Base-by-base conservation (phyloP, 2,329 filamentous ascomycete genomes). In the Aspergillus alliaceus region DNA sequence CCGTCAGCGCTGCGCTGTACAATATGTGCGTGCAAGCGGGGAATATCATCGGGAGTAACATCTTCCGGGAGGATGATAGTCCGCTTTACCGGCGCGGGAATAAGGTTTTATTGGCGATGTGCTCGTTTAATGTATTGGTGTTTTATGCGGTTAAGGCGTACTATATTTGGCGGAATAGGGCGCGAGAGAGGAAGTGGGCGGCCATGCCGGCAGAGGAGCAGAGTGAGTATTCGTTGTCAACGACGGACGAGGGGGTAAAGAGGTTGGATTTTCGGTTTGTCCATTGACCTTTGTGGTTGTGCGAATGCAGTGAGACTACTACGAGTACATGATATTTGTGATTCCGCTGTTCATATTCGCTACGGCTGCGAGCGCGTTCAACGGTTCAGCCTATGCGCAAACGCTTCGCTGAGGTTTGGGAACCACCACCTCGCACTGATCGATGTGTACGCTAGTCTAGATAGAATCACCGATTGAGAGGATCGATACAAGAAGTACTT, bases 1-100 rank as follows among this genome's bases (percentile, higher is more conserved):
- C 86, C 1, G 84, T 90, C 1, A 84, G 84, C 0, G 82, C 84
- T 0, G 86, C 66, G 6, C 39, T 85, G n/a, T 88, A 88, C 70
- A 88, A 88, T 65, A 64, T 73, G 66, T 65, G 61, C 14, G 71
- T 74, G 9, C 73, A 75, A 59, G 35, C 63, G 3, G 64, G 64
- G 7, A 70, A 64, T 55, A 65, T 75, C 49, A 65, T 72, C 48
- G 60, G 60, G 2, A 67, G 64, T n/a, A 80, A 82, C 60, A 79
- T 83, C 56, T 84, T 82, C 64, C 76, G 80, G 20, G 70, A 79
- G 14, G 78, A 79, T 63, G 83, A 85, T 55, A 69, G 70, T 2
- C 82, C 82, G 0, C 80, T 79, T 63, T 85, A 84, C 67, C 78
- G 80, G 59, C 72, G 66, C 12, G 83, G 83, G 8, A 85, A 85